Conservation (phyloP, 208 protist genomes). For the Acanthamoeba polyphaga region DNA sequence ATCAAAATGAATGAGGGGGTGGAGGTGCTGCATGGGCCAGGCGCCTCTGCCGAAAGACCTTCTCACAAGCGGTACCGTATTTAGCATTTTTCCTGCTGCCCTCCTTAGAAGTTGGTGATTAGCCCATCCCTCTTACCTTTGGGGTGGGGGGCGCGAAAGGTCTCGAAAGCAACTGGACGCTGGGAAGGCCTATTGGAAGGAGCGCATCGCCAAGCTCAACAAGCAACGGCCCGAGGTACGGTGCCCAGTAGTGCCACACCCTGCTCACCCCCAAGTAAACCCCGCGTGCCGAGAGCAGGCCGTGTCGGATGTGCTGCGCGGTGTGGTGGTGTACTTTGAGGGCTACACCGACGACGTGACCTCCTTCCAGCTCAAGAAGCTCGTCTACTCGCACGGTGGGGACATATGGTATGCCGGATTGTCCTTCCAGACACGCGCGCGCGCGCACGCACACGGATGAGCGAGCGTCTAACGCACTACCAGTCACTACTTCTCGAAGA, state of each 20-base stretch:
- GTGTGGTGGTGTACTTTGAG: slow-evolving; percentile 69
- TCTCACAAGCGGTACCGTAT: slow-evolving; percentile 12
- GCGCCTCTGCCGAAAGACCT: neutral
- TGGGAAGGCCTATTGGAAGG: slow-evolving; percentile 50
- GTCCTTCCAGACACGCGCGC: neutral
- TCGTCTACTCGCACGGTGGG: slow-evolving; percentile 62
- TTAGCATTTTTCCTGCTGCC: neutral
- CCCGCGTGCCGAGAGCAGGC: neutral
- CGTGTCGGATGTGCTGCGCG: slow-evolving; percentile 1
- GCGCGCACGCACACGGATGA: neutral
- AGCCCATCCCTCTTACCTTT: neutral
- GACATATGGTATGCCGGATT: neutral
- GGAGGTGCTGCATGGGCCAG: slow-evolving; percentile 33
- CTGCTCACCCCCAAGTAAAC: too few species aligned
- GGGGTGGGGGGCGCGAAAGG: neutral
- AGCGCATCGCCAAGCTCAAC: slow-evolving; percentile 24
- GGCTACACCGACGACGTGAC: slow-evolving; percentile 71
- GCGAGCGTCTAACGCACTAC: neutral
- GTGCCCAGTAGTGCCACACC: too few species aligned
- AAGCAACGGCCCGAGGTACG: slow-evolving; percentile 34
- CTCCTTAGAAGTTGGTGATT: neutral
- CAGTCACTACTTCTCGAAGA: slow-evolving; percentile 74
- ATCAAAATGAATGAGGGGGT: neutral
- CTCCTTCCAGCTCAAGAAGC: slow-evolving; percentile 65
- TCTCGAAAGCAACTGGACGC: neutral